Conservation (phyloP, 441 rosid species). For the Metrosideros polymorpha region DNA sequence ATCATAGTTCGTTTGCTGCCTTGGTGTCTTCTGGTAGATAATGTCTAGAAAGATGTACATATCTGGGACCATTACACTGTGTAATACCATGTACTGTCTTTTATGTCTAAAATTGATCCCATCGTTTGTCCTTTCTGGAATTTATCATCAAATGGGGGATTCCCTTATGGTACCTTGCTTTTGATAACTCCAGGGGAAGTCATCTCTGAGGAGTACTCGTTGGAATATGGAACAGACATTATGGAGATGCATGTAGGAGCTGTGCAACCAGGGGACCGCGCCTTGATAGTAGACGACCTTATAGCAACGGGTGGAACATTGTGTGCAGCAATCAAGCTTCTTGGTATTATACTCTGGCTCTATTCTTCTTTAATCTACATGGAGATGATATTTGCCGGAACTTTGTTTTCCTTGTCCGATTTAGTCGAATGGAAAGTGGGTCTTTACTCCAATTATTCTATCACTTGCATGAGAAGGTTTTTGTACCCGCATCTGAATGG, state of each 20-base stretch:
- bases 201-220: slow-evolving; percentile 73
- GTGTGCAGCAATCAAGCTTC: slow-evolving; percentile 81
- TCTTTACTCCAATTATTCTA: background rate
- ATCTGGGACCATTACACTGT: background rate
- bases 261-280: slow-evolving; percentile 77
- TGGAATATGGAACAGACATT: slow-evolving; percentile 88
- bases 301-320: slow-evolving; percentile 92
- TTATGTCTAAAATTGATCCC: background rate
- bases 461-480: background rate
- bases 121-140: background rate
- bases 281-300: slow-evolving; percentile 79
- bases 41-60: background rate
- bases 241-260: slow-evolving; percentile 99
- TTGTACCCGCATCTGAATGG: background rate
- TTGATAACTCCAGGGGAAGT: slow-evolving; percentile 52
- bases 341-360: slow-evolving; percentile 33
- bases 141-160: background rate
- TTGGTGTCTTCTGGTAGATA: background rate
- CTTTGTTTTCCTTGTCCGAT: background rate
- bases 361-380: background rate
- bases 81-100: background rate
- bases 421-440: background rate
- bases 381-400: background rate
- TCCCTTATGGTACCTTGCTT: background rate
- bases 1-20: background rate